These are phyloP conservation scores for Emergomyces pasteurianus DNA, from an alignment of 2,329 filamentous ascomycete genomes.

Conservation along the genomic window DNA sequence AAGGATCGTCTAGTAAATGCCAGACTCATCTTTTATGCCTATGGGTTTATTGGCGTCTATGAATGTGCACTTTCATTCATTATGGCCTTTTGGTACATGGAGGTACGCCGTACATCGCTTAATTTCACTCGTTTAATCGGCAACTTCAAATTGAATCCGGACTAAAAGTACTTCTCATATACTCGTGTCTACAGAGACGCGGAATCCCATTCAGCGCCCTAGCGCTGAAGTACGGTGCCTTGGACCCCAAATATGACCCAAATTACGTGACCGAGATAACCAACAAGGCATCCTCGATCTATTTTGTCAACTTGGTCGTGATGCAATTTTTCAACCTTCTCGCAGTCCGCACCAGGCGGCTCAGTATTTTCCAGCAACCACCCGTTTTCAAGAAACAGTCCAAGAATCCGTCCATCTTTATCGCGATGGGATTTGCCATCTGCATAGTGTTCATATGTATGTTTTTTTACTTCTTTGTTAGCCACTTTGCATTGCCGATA, in stretches of 20 bases:
- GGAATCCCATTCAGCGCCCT: conserved; percentile 53
- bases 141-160: conserved; percentile 10
- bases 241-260: conserved; percentile 40
- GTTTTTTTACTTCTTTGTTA: not conserved
- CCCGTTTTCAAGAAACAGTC: conserved; percentile 53
- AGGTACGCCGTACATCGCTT: conserved; percentile 1
- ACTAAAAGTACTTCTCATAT: conserved; percentile 16
- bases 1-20: conserved; percentile 63
- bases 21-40: conserved; percentile 60
- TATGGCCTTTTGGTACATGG: conserved; percentile 56
- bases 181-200: conserved; percentile 22
- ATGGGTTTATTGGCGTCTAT: conserved; percentile 56
- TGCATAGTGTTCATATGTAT: conserved; percentile 58
- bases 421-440: conserved; percentile 57
- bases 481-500: not conserved
- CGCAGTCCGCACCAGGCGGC: conserved; percentile 52
- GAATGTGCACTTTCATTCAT: conserved; percentile 50
- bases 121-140: conserved; percentile 24
- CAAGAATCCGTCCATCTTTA: conserved; percentile 57
- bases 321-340: conserved; percentile 65
- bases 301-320: conserved; percentile 69
- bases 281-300: conserved; percentile 58
- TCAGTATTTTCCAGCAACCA: conserved; percentile 61
- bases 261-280: conserved; percentile 45
- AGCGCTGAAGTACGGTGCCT: conserved; percentile 56